phyloP scores from a whole-genome alignment of 257 asterid species.

The Rubia yunnanensis region DNA sequence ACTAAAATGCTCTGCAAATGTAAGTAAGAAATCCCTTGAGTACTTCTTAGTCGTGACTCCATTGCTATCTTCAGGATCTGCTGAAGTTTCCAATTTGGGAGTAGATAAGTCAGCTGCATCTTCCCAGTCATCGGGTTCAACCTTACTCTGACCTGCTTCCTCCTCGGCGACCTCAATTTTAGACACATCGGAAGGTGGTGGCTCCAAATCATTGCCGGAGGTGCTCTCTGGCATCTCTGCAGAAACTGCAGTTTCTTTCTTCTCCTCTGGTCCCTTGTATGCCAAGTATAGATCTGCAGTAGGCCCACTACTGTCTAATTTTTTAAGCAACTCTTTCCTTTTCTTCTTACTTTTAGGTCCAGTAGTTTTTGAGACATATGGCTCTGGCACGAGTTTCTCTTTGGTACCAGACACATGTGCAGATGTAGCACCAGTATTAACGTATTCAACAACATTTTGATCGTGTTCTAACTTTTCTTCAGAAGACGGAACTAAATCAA shows the following conservation, averaged over 20 bases:
- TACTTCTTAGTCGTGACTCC: slow-evolving; percentile 49
- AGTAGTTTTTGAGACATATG: slow-evolving; percentile 32
- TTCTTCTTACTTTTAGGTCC: slow-evolving; percentile 39
- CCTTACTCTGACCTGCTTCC: slow-evolving; percentile 36
- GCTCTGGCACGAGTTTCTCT: slow-evolving; percentile 48
- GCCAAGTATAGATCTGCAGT: slow-evolving; percentile 84
- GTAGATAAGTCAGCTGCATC: slow-evolving; percentile 82
- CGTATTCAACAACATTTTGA: slow-evolving; percentile 26
- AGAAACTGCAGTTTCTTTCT: slow-evolving; percentile 38
- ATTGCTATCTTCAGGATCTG: slow-evolving; percentile 29
- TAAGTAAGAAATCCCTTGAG: slow-evolving; percentile 80
- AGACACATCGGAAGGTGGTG: slow-evolving; percentile 24
- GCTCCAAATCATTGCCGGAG: slow-evolving; percentile 27
- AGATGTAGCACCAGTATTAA: slow-evolving; percentile 20
- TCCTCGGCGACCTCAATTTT: slow-evolving; percentile 28
- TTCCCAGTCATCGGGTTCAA: slow-evolving; percentile 97
- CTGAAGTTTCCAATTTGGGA: slow-evolving; percentile 46
- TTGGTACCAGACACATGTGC: slow-evolving; percentile 23
- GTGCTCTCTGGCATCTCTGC: slow-evolving; percentile 25
- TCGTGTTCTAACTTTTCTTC: slow-evolving; percentile 31
- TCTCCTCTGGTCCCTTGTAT: slow-evolving; percentile 87
- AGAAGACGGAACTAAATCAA: slow-evolving; percentile 21
- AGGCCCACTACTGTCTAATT: slow-evolving; percentile 74
- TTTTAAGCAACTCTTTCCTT: slow-evolving; percentile 36
- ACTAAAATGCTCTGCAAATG: slow-evolving; percentile 49